Evolutionary conservation across 2,329 filamentous ascomycete genomes (phyloP).

Genomic region (Aspergillus fijiensis): DNA sequence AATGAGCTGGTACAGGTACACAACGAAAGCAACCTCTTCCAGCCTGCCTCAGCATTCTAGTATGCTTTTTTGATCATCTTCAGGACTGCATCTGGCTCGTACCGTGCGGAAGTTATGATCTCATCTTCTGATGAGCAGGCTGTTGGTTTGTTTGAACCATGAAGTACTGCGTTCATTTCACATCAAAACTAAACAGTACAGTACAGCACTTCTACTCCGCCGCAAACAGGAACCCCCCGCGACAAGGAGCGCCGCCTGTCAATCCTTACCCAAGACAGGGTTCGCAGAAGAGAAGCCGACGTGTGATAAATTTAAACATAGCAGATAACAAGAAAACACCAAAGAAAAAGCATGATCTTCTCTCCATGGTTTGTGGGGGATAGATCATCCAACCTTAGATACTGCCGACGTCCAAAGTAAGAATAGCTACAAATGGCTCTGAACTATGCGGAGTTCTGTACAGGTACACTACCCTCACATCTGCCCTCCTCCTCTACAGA

Average conservation of each 20-base stretch:
- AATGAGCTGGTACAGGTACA: background rate
- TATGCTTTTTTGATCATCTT: background rate
- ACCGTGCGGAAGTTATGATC: background rate
- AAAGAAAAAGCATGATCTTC: slow-evolving; percentile 1
- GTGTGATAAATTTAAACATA: background rate
- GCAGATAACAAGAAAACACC: background rate
- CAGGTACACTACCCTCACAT: background rate
- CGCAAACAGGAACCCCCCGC: background rate
- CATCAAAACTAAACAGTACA: background rate
- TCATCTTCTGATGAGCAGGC: background rate
- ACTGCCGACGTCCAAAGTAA: background rate
- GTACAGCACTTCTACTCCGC: background rate
- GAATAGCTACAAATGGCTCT: too few relatives aligned
- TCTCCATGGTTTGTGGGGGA: background rate
- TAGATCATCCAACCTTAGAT: background rate
- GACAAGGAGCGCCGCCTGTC: background rate
- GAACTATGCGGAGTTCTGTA: too few relatives aligned
- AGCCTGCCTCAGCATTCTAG: background rate
- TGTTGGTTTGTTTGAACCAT: background rate
- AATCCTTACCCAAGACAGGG: slow-evolving; percentile 5
- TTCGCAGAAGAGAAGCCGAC: background rate
- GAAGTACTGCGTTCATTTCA: background rate
- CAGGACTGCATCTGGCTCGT: background rate
- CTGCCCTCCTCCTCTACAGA: background rate
- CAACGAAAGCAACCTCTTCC: background rate